Evolutionary conservation across 2,329 filamentous ascomycete species (phyloP).

Genomic region (Berkeleyomyces rouxiae): DNA sequence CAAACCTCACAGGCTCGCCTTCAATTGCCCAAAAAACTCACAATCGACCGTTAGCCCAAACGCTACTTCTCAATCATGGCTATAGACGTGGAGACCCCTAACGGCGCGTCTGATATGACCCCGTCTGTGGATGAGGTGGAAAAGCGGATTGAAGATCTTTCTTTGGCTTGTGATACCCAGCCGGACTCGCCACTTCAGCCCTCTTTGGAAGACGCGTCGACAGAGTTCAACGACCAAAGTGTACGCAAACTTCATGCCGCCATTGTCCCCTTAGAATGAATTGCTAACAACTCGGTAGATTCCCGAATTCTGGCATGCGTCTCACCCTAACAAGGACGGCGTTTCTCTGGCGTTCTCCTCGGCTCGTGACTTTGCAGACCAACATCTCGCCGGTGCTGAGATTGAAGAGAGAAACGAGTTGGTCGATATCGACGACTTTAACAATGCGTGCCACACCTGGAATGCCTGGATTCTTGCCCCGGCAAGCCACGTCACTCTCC

Average conservation of each 20-base stretch:
- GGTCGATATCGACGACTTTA: slow-evolving; percentile 6
- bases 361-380: slow-evolving; percentile 5
- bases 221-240: no score
- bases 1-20: no score
- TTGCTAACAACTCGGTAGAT: neutral
- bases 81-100: no score
- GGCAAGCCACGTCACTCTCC: neutral
- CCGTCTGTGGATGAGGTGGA: no score
- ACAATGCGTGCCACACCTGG: neutral
- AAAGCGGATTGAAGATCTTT: no score
- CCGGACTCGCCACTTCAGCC: no score
- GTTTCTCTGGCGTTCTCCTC: slow-evolving; percentile 4
- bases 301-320: neutral
- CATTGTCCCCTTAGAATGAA: neutral
- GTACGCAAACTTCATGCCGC: neutral
- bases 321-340: slow-evolving; percentile 1
- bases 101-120: no score
- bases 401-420: slow-evolving; percentile 13
- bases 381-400: slow-evolving; percentile 7
- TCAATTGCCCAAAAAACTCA: no score
- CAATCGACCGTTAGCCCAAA: no score
- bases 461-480: slow-evolving; percentile 13
- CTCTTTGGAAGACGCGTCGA: no score
- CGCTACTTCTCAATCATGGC: no score
- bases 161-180: no score